Conservation (phyloP, 352 stramenopile species). For the Pythium apleroticum region DNA sequence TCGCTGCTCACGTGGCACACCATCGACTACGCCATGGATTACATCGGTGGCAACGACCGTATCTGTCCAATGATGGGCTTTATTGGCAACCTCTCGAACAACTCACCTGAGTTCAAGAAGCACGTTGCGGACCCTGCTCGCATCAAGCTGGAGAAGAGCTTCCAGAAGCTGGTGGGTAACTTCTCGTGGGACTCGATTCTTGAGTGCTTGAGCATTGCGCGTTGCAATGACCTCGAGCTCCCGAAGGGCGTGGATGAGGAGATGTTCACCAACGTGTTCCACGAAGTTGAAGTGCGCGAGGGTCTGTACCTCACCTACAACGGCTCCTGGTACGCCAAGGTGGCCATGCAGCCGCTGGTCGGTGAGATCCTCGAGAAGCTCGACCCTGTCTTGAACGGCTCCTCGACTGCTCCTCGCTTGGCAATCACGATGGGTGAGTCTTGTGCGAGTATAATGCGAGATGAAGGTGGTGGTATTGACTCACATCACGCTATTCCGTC, state of each 20-base stretch:
- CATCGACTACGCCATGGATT: conserved; percentile 71
- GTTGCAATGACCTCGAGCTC: conserved; percentile 75
- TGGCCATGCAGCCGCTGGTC: conserved; percentile 84
- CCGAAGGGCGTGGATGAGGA: conserved; percentile 63
- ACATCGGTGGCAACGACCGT: conserved; percentile 76
- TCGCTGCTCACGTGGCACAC: conserved; percentile 79
- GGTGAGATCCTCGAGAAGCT: conserved; percentile 67
- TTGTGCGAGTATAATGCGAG: not conserved
- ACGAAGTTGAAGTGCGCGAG: conserved; percentile 72
- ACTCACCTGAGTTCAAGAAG: conserved; percentile 51
- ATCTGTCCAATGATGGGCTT: conserved; percentile 78
- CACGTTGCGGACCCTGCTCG: conserved; percentile 49
- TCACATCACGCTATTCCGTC: conserved; percentile 10
- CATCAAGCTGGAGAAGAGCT: conserved; percentile 56
- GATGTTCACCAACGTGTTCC: conserved; percentile 75
- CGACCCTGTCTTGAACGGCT: conserved; percentile 45
- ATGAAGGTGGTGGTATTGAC: not conserved
- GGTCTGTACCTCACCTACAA: conserved; percentile 70
- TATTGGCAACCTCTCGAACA: conserved; percentile 61
- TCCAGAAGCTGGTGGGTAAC: conserved; percentile 63
- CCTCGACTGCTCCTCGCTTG: conserved; percentile 48
- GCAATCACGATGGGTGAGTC: conserved; percentile 77
- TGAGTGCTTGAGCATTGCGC: conserved; percentile 78
- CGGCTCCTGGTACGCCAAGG: conserved; percentile 79
- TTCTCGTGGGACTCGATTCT: conserved; percentile 81